These are phyloP conservation scores for Didymellaceae sp. DNA, from an alignment of 2,329 filamentous ascomycete genomes.

Conservation along the genomic window DNA sequence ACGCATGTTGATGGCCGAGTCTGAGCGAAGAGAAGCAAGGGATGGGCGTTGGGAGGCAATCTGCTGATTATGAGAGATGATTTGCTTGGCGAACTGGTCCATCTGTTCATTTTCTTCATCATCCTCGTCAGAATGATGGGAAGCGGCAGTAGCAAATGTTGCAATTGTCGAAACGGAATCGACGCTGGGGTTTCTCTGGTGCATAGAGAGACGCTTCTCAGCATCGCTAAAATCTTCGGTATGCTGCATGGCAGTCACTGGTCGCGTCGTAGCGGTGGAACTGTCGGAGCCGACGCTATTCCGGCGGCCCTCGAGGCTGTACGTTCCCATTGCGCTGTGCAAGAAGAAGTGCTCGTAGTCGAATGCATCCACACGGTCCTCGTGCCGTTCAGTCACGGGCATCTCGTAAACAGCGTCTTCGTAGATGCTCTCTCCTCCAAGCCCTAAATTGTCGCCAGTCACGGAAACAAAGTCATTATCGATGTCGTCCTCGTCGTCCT, in stretches of 20 bases:
- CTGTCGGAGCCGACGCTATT: conserved; percentile 60
- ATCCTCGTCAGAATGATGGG: conserved; percentile 53
- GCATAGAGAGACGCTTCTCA: conserved; percentile 41
- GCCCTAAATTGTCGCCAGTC: conserved; percentile 35
- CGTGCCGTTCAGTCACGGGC: conserved; percentile 67
- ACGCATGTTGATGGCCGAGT: conserved; percentile 44
- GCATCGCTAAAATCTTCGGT: conserved; percentile 27
- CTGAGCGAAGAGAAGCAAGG: conserved; percentile 35
- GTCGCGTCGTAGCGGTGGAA: conserved; percentile 60
- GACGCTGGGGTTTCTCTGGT: conserved; percentile 62
- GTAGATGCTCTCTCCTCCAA: conserved; percentile 48
- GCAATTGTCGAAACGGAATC: conserved; percentile 67
- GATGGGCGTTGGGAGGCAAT: conserved; percentile 23
- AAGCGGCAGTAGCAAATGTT: conserved; percentile 69
- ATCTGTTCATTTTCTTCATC: conserved; percentile 51
- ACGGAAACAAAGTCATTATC: conserved; percentile 48
- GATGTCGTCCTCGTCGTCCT: conserved; percentile 49
- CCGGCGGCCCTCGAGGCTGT: conserved; percentile 64
- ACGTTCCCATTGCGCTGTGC: conserved; percentile 86
- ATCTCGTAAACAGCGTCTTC: conserved; percentile 53
- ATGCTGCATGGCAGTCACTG: conserved; percentile 37
- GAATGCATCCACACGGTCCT: conserved; percentile 93
- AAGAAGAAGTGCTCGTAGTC: conserved; percentile 97
- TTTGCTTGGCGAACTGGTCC: conserved; percentile 47
- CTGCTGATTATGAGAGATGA: conserved; percentile 34